phyloP scores from a whole-genome alignment of 345 rosid species.

The Aquilaria malaccensis region DNA sequence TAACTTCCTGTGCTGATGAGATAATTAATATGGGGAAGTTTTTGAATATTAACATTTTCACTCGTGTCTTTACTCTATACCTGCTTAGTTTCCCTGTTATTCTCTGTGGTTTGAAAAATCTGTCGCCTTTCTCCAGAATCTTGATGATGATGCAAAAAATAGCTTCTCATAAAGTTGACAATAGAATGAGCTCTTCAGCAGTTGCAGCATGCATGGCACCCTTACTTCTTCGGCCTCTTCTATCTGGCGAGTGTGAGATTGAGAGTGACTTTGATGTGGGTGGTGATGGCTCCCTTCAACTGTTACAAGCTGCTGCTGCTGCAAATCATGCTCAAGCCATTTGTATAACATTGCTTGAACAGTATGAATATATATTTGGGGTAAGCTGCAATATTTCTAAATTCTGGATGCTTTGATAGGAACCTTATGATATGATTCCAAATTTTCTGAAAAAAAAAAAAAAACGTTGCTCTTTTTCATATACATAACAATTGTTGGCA shows the following conservation, averaged over 20 bases:
- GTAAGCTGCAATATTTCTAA: conserved; percentile 37
- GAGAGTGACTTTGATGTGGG: conserved; percentile 88
- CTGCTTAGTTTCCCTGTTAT: too few species aligned
- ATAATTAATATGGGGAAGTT: too few species aligned
- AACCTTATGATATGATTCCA: too few species aligned
- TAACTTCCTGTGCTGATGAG: too few species aligned
- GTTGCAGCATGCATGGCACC: conserved; percentile 99
- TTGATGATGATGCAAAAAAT: conserved; percentile 85
- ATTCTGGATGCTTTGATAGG: too few species aligned
- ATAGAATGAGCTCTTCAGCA: conserved; percentile 94
- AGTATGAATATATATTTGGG: conserved; percentile 78
- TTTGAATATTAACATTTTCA: too few species aligned
- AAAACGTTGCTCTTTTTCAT: conserved; percentile 1
- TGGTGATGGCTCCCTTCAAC: conserved; percentile 91
- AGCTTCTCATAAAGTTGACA: conserved; percentile 67
- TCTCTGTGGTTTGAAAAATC: too few species aligned
- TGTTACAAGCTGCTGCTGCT: conserved; percentile 97
- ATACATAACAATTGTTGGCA: background rate
- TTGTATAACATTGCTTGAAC: conserved; percentile 80
- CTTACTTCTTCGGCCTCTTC: conserved; percentile 95
- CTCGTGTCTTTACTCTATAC: too few species aligned
- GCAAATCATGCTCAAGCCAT: conserved; percentile 99
- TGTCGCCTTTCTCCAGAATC: conserved; percentile 38
- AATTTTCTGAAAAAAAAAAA: background rate
- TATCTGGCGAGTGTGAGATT: conserved; percentile 94